Evolutionary conservation across 805 yeast species (phyloP), one percentile per base, ranked within the genome.

Genomic region (Blastobotrys robertii): DNA sequence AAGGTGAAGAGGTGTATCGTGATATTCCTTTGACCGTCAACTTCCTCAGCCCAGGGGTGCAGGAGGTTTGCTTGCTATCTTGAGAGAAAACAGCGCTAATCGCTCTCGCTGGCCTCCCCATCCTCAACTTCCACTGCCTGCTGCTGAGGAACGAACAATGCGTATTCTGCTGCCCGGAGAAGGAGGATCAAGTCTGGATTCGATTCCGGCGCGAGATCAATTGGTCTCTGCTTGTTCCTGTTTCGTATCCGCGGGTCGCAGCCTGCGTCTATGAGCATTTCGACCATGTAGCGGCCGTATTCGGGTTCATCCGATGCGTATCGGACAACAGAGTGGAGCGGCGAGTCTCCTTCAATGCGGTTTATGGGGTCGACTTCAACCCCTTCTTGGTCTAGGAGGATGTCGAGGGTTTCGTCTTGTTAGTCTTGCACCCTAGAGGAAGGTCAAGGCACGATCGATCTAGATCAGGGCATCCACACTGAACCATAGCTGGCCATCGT

Each of bases 191-290:
- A 68, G 44, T 74, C 72, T 2, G 69, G 74, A 45, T 79, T 76
- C 15, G 69, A 71, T 11, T 28, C 12, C 22, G 62, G 66, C 11
- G 76, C 79, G 46, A 87, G 68, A 51, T 85, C 86, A 33, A 81
- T 70, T 5, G 97, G 94, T 52, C 75, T 84, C 53, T 80, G 72
- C 16, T 84, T 84, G 33, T 70, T 67, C 31, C 69, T 72, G 56
- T 83, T 83, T 49, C 40, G 43, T 60, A 70, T 53, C 51, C 59
- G 69, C 2, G 94, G 84, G 62, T 88, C 92, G 1, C 92, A 80
- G 2, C 98, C 97, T 25, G 94, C 95, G 55, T 88, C 96, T 34
- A 92, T 67, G 48, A 92, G 72, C 58, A 81, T 82, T 55, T 84
- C 94, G 9, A 80, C 76, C 30, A 87, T 69, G 51, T 79, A 84